A percentile compares a stretch with the other conserved stretches of the same genome.
These are phyloP conservation scores for Picea glauca DNA, from an alignment of 75 land plant genomes.

Conservation along the genomic window DNA sequence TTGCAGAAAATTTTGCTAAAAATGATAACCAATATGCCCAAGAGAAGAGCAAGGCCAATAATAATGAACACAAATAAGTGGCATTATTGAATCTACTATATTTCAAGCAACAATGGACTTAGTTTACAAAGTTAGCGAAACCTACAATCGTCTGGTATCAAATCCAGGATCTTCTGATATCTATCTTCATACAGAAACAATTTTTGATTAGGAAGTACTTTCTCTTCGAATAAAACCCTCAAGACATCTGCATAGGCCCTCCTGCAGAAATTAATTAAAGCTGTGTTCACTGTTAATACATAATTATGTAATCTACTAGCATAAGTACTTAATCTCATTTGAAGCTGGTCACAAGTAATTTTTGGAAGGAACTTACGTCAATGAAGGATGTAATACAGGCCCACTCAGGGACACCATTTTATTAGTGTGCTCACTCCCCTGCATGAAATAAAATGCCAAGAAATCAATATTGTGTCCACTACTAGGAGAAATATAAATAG, in stretches of 20 bases:
- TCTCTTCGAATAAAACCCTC: constrained; percentile 69
- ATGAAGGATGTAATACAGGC: constrained; percentile 81
- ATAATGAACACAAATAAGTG: too few species aligned
- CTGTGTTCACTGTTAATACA: not conserved
- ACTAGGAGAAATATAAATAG: not conserved
- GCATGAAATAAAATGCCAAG: constrained; percentile 3
- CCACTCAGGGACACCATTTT: constrained; percentile 77
- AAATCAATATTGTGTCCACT: constrained; percentile 9
- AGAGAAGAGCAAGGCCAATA: not conserved
- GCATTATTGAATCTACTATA: not conserved
- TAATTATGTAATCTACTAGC: not conserved
- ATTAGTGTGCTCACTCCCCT: constrained; percentile 85
- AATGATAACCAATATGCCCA: not conserved
- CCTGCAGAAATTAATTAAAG: constrained; percentile 35
- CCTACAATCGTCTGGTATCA: constrained; percentile 93
- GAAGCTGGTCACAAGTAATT: not conserved
- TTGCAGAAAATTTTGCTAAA: too few species aligned
- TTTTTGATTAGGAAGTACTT: constrained; percentile 54
- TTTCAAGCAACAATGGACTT: not conserved
- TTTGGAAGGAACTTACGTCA: constrained; percentile 55
- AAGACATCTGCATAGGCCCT: constrained; percentile 83
- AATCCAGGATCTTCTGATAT: constrained; percentile 69
- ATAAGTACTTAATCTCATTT: not conserved
- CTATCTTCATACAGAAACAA: constrained; percentile 66
- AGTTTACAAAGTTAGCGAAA: not conserved